Conservation (phyloP, 495 filamentous ascomycete species). For the Amphirosellinia nigrospora region DNA sequence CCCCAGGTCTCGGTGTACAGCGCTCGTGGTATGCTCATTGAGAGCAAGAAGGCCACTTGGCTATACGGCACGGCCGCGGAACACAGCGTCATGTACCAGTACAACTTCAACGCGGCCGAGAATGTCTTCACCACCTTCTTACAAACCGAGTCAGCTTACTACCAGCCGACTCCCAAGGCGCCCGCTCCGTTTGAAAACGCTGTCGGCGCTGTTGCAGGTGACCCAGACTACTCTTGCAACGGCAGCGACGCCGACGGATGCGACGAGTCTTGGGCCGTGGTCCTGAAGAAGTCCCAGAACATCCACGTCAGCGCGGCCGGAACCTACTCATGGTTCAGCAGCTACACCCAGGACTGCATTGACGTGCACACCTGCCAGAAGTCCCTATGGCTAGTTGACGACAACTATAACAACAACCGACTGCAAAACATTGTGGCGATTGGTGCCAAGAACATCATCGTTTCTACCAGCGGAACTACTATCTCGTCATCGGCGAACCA, state of each 20-base stretch:
- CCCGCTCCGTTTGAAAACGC: slow-evolving; percentile 45
- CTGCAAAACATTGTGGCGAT: slow-evolving; percentile 15
- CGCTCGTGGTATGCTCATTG: slow-evolving; percentile 62
- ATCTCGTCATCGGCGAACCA: slow-evolving; percentile 85
- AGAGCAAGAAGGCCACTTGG: slow-evolving; percentile 53
- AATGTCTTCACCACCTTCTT: slow-evolving; percentile 69
- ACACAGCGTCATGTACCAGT: slow-evolving; percentile 73
- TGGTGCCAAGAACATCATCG: slow-evolving; percentile 19
- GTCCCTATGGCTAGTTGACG: slow-evolving; percentile 9
- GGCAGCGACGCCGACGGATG: slow-evolving; percentile 61
- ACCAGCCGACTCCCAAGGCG: slow-evolving; percentile 68
- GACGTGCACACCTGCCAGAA: slow-evolving; percentile 73
- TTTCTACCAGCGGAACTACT: slow-evolving; percentile 47
- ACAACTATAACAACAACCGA: slow-evolving; percentile 14
- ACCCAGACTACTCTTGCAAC: slow-evolving; percentile 45
- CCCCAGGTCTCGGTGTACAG: slow-evolving; percentile 62
- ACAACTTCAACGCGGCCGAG: slow-evolving; percentile 64
- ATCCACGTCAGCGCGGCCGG: slow-evolving; percentile 70
- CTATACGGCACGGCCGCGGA: slow-evolving; percentile 68
- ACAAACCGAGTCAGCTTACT: slow-evolving; percentile 78
- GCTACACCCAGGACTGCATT: slow-evolving; percentile 71
- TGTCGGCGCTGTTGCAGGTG: slow-evolving; percentile 30
- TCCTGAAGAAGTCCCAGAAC: slow-evolving; percentile 60
- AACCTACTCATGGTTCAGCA: slow-evolving; percentile 74
- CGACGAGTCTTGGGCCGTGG: slow-evolving; percentile 65